Conservation (phyloP, 306 rosid genomes). For the Prunus salicina region DNA sequence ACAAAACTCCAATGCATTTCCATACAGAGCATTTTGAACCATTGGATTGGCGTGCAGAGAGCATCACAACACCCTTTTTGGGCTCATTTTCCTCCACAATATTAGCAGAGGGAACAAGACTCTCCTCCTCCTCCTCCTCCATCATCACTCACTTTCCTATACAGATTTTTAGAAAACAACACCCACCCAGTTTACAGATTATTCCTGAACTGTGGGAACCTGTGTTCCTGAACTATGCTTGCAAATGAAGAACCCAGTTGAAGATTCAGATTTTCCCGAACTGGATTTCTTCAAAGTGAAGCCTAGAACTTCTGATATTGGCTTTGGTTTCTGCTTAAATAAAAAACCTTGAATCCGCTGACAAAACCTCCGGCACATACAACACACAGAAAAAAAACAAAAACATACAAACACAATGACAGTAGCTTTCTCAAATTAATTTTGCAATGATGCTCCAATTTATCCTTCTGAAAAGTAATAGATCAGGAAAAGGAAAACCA, state of each 20-base stretch:
- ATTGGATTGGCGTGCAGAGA: constrained; percentile 44
- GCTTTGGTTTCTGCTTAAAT: neutral
- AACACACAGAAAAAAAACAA: neutral
- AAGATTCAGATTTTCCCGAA: neutral
- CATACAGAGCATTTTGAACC: constrained; percentile 69
- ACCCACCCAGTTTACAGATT: neutral
- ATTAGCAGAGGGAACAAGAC: constrained; percentile 27
- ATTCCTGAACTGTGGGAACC: no score
- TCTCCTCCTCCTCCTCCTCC: constrained; percentile 44
- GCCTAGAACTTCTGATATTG: neutral
- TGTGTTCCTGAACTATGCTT: neutral
- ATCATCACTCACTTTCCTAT: constrained; percentile 35
- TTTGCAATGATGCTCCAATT: neutral
- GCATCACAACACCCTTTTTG: constrained; percentile 32
- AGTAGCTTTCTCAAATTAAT: neutral
- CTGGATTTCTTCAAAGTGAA: constrained; percentile 1
- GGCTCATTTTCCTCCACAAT: constrained; percentile 33
- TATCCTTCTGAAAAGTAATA: neutral
- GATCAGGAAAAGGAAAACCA: neutral
- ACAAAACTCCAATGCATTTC: constrained; percentile 97
- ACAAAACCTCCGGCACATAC: neutral
- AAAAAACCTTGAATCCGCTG: no score
- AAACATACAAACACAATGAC: no score
- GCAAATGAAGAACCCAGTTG: constrained; percentile 2
- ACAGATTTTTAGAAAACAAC: neutral